Evolutionary conservation across 768 basidiomycete species (phyloP).

Genomic region (Amanita molliuscula): DNA sequence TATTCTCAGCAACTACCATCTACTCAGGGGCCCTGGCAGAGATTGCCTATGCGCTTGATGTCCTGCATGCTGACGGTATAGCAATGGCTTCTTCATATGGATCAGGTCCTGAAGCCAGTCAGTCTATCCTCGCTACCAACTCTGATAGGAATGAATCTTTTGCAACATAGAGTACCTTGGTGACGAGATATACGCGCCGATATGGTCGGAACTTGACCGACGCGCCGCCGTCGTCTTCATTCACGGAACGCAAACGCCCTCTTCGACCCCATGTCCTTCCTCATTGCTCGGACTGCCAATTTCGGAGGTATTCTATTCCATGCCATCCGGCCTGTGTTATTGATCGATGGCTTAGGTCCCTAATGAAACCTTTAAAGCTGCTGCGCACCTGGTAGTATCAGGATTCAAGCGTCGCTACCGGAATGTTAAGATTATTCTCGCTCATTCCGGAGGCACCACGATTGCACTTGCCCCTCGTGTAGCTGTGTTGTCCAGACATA

Average conservation of each 20-base stretch:
- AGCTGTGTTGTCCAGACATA: constrained; percentile 54
- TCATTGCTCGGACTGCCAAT: constrained; percentile 57
- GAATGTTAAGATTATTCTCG: constrained; percentile 53
- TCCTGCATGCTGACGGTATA: constrained; percentile 53
- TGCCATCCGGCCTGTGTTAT: not conserved
- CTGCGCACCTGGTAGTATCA: constrained; percentile 66
- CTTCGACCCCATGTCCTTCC: constrained; percentile 56
- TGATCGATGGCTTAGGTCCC: constrained; percentile 40
- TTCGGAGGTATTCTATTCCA: constrained; percentile 36
- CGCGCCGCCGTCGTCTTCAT: constrained; percentile 57
- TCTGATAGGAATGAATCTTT: constrained; percentile 1
- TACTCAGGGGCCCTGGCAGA: constrained; percentile 45
- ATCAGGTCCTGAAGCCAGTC: constrained; percentile 41
- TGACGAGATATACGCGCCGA: constrained; percentile 47
- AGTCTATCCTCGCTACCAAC: constrained; percentile 8
- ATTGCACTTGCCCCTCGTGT: constrained; percentile 59
- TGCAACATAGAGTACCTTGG: constrained; percentile 39
- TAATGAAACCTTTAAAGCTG: constrained; percentile 76
- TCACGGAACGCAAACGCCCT: constrained; percentile 60
- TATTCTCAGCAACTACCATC: not conserved
- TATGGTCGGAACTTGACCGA: constrained; percentile 62
- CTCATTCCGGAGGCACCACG: constrained; percentile 66
- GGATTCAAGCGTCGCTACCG: constrained; percentile 54
- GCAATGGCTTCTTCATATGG: constrained; percentile 63
- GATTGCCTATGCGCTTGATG: constrained; percentile 51